These are phyloP conservation scores for Dipsacomyces acuminosporus DNA, from an alignment of 371 early-diverging fungal genomes.

Conservation along the genomic window DNA sequence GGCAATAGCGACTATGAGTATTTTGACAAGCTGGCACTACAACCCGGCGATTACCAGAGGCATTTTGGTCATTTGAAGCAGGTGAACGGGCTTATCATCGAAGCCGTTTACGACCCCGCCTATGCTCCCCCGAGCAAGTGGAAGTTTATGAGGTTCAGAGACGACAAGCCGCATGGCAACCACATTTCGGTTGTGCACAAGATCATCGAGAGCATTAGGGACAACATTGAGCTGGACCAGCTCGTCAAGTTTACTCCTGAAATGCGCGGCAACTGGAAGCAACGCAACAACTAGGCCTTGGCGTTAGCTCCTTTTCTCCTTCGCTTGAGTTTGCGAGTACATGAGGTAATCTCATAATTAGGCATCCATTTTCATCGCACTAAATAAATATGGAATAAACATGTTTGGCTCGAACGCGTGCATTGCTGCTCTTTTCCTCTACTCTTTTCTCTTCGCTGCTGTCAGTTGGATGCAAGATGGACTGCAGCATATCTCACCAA, in stretches of 20 bases:
- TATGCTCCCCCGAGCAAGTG: slow-evolving; percentile 54
- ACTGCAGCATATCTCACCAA: no score
- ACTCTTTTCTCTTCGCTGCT: no score
- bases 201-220: slow-evolving; percentile 70
- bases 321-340: no score
- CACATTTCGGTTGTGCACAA: slow-evolving; percentile 64
- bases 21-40: slow-evolving; percentile 59
- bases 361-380: no score
- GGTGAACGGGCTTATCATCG: slow-evolving; percentile 64
- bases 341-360: no score
- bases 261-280: slow-evolving; percentile 16
- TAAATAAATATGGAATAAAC: no score
- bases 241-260: slow-evolving; percentile 37
- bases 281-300: slow-evolving; percentile 7
- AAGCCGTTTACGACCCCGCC: slow-evolving; percentile 60
- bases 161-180: slow-evolving; percentile 83
- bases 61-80: slow-evolving; percentile 12
- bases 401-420: no score
- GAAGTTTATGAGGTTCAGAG: slow-evolving; percentile 81
- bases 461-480: no score
- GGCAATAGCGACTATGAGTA: slow-evolving; percentile 53
- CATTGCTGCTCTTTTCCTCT: no score
- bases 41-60: slow-evolving; percentile 56
- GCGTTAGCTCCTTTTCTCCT: no score
- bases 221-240: slow-evolving; percentile 67